Evolutionary conservation across 108 stramenopile species (phyloP), one percentile per base, ranked within the genome.

Genomic region (Skeletonema tropicum): DNA sequence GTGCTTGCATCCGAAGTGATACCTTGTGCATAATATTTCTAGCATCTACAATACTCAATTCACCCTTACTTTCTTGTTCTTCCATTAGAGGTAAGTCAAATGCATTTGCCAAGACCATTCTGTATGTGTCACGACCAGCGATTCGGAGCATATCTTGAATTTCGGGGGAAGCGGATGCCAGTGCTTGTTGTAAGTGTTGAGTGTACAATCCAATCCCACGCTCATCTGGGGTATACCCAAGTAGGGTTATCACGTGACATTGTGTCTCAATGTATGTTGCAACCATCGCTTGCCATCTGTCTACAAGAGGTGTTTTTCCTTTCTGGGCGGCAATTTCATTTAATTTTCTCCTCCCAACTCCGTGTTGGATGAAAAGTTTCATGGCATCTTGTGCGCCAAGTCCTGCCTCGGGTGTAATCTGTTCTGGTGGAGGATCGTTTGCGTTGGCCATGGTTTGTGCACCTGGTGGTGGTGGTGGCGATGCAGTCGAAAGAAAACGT

Each of bases 261-360:
- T 96, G 95, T 0, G 88, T 73, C 32, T 87, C 87, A 21, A 94
- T 74, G 70, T 85, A 93, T 46, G 89, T 76, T 68, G 92, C 86
- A 77, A 96, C 90, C 90, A 93, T 93, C 58, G 72, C 87, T 76
- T 96, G 95, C 95, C 95, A 96, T 71, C 89, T 86, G 3, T 74
- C 32, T 38, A 92, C 80, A 23, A 96, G 57, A 1, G 92, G 78
- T 26, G 76, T 57, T 3, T 76, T 70, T 1, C 64, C 60, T 7
- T 62, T 57, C 8, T 87, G 70, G 5, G 72, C 46, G 17, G 87
- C 68, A 68, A 94, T 82, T 6, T 67, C 55, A 31, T 84, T 33
- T 4, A 92, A 64, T 14, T 88, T 83, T 48, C 86, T 83, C 33
- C 73, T 63, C 13, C 87, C 84, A 17, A 92, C 63, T n/a, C 91